Conservation (phyloP, 129 eudicot genomes). For the Deinandra increscens region DNA sequence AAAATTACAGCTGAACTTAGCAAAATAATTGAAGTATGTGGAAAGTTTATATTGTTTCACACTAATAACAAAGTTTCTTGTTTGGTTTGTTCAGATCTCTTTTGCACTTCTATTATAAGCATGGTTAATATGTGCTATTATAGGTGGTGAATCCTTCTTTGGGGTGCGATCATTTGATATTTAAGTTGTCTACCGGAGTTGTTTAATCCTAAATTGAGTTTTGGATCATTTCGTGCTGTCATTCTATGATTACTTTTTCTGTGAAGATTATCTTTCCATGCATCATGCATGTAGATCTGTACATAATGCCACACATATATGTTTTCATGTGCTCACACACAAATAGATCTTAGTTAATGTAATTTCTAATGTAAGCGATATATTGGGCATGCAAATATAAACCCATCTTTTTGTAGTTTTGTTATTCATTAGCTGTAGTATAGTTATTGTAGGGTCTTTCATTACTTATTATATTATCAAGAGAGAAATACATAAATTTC, state of each 20-base stretch:
- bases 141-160: background rate
- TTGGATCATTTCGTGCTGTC: background rate
- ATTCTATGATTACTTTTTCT: background rate
- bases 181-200: background rate
- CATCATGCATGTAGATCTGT: conserved; percentile 15
- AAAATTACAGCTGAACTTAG: conserved; percentile 1
- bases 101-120: conserved; percentile 6
- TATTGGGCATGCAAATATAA: conserved; percentile 7
- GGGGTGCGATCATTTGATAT: background rate
- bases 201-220: background rate
- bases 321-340: background rate
- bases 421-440: background rate
- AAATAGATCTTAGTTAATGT: background rate
- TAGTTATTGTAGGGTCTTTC: background rate
- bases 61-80: background rate
- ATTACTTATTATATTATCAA: background rate
- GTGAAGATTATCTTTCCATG: background rate
- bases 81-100: background rate
- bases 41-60: background rate
- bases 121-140: background rate
- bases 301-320: background rate
- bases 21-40: background rate
- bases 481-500: background rate
- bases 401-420: background rate
- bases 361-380: background rate